Base-by-base conservation (phyloP, 805 yeast species). In the Candida ulmi region DNA sequence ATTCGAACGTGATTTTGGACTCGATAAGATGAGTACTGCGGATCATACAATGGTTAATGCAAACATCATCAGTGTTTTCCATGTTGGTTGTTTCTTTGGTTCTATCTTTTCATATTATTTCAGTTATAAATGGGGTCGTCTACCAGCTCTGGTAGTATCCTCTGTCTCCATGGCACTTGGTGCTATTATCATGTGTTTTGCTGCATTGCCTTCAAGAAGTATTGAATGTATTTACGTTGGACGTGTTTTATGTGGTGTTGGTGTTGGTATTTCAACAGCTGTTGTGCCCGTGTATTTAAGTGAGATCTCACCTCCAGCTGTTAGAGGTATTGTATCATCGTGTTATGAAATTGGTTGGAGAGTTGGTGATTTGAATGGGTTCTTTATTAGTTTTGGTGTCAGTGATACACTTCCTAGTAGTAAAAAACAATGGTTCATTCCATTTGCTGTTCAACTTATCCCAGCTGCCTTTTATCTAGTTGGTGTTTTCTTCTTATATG, bases 21-120 rank as follows among this genome's bases (percentile, higher is more conserved):
- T 71, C 29, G 65, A 57, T 37, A 34, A 51, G 7, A 57, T 57
- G 55, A 42, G 67, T 4, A 24, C 56, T 0, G 46, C 53, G 15
- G 33, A 44, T n/a, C 54, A 54, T 3, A 50, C 65, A 1, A 38
- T 34, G 13, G 52, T 67, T 11, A 52, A 58, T 19, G 63, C 74
- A 23, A 69, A 68, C 39, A 61, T 72, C 23, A 71, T 72, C 26
- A 71, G 76, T 5, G 61, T 71, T 18, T 72, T 71, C 59, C 77
- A 72, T 42, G 76, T 72, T 5, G 78, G 76, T 11, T 73, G 74
- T 7, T 72, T 71, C 52, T 72, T 68, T 48, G 78, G 76, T 16
- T 56, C 72, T 7, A 50, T 69, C 3, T 42, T 64, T 27, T 61
- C 70, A 28, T 71, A 71, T 42, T 74, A 72, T 0, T 42, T 72